Evolutionary conservation across 129 eudicot species (phyloP).

Genomic region (Flaveria linearis): DNA sequence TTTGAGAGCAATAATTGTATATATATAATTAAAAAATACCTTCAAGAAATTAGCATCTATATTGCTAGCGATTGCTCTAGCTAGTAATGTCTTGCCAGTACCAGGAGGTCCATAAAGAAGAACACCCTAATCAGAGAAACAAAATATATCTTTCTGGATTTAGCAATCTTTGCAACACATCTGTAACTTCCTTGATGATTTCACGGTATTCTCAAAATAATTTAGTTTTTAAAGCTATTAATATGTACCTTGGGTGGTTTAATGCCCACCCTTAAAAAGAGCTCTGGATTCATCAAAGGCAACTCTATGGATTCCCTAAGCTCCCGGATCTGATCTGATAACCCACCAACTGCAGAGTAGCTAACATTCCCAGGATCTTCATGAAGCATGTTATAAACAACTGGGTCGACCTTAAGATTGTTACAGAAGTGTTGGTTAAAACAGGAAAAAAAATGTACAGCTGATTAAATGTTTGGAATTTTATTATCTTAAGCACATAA

Average conservation of each 20-base stretch:
- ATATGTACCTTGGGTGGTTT: slow-evolving; percentile 91
- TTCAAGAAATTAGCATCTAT: slow-evolving; percentile 95
- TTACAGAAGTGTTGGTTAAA: slow-evolving; percentile 3
- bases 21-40: slow-evolving; percentile 39
- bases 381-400: slow-evolving; percentile 95
- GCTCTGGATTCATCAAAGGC: slow-evolving; percentile 99
- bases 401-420: slow-evolving; percentile 81
- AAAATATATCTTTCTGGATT: neutral
- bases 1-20: slow-evolving; percentile 12
- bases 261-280: slow-evolving; percentile 90
- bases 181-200: neutral
- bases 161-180: neutral
- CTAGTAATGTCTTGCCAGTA: slow-evolving; percentile 91
- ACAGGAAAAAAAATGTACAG: slow-evolving; percentile 2
- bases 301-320: slow-evolving; percentile 93
- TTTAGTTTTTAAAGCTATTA: neutral
- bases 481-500: neutral
- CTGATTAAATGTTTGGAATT: neutral
- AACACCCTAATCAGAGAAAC: slow-evolving; percentile 63
- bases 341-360: slow-evolving; percentile 97
- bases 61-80: slow-evolving; percentile 98
- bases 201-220: neutral
- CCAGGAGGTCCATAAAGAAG: slow-evolving; percentile 99
- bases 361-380: slow-evolving; percentile 98
- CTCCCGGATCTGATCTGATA: slow-evolving; percentile 94